Base-by-base conservation (phyloP, 2,329 filamentous ascomycete species). In the Aspergillus ibericus region DNA sequence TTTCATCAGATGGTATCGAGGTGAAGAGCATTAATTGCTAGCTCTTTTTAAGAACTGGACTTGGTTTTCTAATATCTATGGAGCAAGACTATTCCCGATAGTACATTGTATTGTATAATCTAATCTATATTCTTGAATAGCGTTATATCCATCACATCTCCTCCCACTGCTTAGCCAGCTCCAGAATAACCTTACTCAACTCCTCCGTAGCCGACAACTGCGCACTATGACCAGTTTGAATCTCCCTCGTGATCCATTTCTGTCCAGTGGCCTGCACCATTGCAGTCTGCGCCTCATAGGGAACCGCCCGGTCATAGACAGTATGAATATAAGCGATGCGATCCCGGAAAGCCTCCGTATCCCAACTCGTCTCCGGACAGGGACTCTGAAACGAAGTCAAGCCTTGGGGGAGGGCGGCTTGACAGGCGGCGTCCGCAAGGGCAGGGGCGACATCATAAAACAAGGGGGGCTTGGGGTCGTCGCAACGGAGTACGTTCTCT, bases 171-270 rank as follows among this genome's bases (percentile, higher is more conserved):
- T 18, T 18, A 0, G 15, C 49, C 16, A 36, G n/a, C 16, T 47
- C 53, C 27, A 55, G 1, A 47, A 55, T 48, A 35, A 46, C 15
- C 16, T 35, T 13, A 27, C 7, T 47, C 42, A 55, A 18, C 27
- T 55, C 53, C 42, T 48, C 53, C 20, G 53, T 15, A 12, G 40
- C 44, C 10, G 53, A 46, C 42, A 55, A 22, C 42, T 55, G 53
- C 16, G 27, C 40, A 55, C 53, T 55, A 38, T 55, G 53, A n/a
- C 53, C 53, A 15, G 18, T 35, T 8, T 47, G 40, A 5, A 55
- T 4, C 18, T 55, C 53, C 10, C 53, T 9, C 0, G 18, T 47
- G 9, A 55, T 35, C 42, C 53, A 55, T 42, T 55, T 16, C 5
- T 22, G 40, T 3, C 40, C 32, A 6, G 53, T 48, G 22, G 25